A percentile compares a stretch with the other conserved stretches of the same genome.
Conservation (phyloP, 768 basidiomycete species). For the Auricularia heimuer region DNA sequence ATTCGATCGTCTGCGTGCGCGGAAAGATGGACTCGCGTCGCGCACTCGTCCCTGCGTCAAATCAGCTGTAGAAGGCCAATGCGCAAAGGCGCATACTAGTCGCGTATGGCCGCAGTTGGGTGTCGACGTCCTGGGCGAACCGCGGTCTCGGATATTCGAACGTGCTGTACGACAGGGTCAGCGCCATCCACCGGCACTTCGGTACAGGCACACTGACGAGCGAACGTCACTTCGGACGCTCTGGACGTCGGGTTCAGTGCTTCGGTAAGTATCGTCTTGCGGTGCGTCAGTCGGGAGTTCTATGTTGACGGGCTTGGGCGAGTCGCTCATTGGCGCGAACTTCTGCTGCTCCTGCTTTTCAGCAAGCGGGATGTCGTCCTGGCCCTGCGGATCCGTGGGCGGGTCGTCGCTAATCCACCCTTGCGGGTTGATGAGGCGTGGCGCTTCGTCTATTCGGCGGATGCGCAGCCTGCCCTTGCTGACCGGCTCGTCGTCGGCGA, state of each 20-base stretch:
- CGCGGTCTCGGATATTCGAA: not conserved
- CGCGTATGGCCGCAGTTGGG: not conserved
- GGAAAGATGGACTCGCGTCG: constrained; percentile 15
- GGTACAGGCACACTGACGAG: not conserved
- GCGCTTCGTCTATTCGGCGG: constrained; percentile 48
- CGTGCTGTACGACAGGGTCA: no score
- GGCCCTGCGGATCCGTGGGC: not conserved
- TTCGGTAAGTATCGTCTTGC: not conserved
- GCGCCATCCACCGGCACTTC: not conserved
- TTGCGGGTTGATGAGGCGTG: constrained; percentile 62
- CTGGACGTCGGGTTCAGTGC: not conserved
- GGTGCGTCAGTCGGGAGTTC: not conserved
- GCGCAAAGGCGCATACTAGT: no score
- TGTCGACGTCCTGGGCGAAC: not conserved
- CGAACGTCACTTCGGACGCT: not conserved
- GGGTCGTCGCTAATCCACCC: constrained; percentile 50
- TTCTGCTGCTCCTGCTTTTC: not conserved
- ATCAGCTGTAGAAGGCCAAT: not conserved
- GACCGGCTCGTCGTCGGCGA: not conserved
- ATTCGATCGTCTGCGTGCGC: constrained; percentile 43
- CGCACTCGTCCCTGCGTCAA: constrained; percentile 1
- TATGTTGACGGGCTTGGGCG: not conserved
- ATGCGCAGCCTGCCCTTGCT: constrained; percentile 42
- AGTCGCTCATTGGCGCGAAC: not conserved
- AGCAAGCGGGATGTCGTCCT: not conserved